These are phyloP conservation scores for Graphilbum ipis-grandicollis DNA, from an alignment of 2,329 filamentous ascomycete species.

Conservation along the genomic window DNA sequence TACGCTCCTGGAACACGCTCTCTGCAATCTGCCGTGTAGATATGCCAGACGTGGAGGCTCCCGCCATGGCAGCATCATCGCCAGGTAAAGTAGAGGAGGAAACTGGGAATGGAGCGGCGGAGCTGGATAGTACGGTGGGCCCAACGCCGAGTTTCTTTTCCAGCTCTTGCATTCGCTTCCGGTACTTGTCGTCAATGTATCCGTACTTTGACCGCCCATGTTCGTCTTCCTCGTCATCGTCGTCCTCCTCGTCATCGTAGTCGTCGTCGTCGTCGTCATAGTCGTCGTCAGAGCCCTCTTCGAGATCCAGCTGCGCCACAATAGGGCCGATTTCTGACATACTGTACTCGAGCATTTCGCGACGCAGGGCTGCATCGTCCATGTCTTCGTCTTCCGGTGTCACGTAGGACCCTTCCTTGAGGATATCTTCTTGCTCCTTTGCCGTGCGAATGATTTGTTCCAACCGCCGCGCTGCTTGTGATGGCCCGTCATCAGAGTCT, in stretches of 20 bases:
- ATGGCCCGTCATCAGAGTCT: constrained; percentile 13
- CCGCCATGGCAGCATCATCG: neutral
- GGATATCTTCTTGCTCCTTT: constrained; percentile 32
- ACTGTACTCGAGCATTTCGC: constrained; percentile 82
- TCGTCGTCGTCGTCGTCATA: constrained; percentile 24
- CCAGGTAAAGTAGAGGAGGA: neutral
- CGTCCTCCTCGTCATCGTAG: constrained; percentile 22
- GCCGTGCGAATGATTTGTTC: constrained; percentile 40
- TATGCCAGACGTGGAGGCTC: neutral
- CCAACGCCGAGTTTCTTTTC: constrained; percentile 56
- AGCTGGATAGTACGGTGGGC: constrained; percentile 20
- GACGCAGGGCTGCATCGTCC: constrained; percentile 64
- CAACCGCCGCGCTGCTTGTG: constrained; percentile 27
- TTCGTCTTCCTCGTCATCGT: constrained; percentile 39
- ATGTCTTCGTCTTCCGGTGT: constrained; percentile 58
- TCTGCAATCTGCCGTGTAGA: neutral
- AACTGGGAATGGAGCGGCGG: no score
- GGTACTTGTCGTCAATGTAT: constrained; percentile 57
- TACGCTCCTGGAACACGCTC: constrained; percentile 21
- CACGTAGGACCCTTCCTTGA: constrained; percentile 29
- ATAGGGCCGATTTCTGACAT: constrained; percentile 79
- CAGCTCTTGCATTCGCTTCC: constrained; percentile 68
- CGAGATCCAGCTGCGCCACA: constrained; percentile 78
- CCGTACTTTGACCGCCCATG: constrained; percentile 55
- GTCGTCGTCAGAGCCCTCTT: constrained; percentile 45